Base-by-base conservation (phyloP, 768 basidiomycete species). In the Myochromella boudieri region DNA sequence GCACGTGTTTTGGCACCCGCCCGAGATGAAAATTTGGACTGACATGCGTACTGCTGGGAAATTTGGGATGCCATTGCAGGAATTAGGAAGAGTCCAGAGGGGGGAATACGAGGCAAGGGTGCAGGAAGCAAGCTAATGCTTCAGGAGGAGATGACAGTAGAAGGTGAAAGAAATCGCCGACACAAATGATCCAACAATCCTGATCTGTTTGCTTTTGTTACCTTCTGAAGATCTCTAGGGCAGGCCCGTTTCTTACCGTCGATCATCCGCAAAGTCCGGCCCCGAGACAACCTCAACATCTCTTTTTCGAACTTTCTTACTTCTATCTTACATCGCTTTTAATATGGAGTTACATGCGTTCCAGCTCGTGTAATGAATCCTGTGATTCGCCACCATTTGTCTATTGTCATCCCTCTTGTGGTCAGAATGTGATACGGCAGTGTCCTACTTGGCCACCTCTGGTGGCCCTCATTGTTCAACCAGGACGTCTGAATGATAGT, bases 11-110 rank as follows among this genome's bases (percentile, higher is more conserved):
- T 39, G 41, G 34, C 22, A 37, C 48, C 56, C 28, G 54, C 11
- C 4, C 4, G 28, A 22, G 52, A 56, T 50, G 48, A 42, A 41
- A 17, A 47, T 31, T 31, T 37, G 37, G 9, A 78, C 88, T 72
- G 42, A 91, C 90, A 90, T 60, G 89, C 84, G 65, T 88, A 90
- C 75, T 91, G 88, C 75, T 89, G 85, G 55, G 86, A 82, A 52
- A 77, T 70, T 67, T 84, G 79, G 52, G 84, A 82, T 59, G 85
- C 78, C 88, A 90, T 90, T 66, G 65, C 63, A 60, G 53, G 48
- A 56, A 28, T 37, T 56, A 53, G 51, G 59, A 47, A 57, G 57
- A 60, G 51, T 60, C 63, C 56, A 58, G 52, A 56, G 56, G 60
- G 62, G 61, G 56, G 40, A 48, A 45, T 58, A 52, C 46, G 44